Percentiles rank a stretch among this genome's conserved stretches.
These are phyloP conservation scores for Botryotinia globosa DNA, from an alignment of 2,329 filamentous ascomycete species.

Conservation along the genomic window DNA sequence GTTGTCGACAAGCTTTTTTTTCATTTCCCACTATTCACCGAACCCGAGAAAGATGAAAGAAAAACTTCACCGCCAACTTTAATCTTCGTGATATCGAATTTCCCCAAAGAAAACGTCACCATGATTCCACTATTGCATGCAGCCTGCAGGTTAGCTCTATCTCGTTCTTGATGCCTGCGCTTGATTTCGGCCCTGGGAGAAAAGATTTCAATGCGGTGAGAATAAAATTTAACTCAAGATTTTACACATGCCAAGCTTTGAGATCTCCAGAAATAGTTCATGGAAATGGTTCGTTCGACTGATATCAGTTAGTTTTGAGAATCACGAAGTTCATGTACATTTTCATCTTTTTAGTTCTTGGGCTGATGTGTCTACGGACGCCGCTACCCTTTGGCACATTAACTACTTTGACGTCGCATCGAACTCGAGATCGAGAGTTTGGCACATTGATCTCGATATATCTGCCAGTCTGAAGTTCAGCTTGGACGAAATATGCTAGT, in stretches of 20 bases:
- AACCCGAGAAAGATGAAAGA: neutral
- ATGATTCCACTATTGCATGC: neutral
- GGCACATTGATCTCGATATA: neutral
- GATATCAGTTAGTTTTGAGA: neutral
- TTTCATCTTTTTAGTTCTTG: neutral
- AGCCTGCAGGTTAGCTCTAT: neutral
- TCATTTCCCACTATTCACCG: neutral
- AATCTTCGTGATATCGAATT: neutral
- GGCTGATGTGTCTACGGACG: neutral
- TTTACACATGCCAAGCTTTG: neutral
- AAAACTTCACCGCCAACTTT: slow-evolving; percentile 1
- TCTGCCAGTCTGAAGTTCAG: neutral
- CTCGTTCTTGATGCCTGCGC: neutral
- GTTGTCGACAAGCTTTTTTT: slow-evolving; percentile 4
- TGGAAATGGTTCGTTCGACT: neutral
- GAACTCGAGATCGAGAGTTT: neutral
- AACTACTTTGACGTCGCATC: neutral
- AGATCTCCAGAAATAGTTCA: slow-evolving; percentile 2
- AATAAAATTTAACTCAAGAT: neutral
- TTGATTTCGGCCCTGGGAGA: slow-evolving; percentile 5
- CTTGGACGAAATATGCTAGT: neutral
- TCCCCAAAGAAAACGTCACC: slow-evolving; percentile 11
- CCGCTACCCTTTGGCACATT: slow-evolving; percentile 4
- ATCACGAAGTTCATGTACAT: neutral
- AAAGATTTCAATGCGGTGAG: slow-evolving; percentile 8